A percentile compares a stretch with the other conserved stretches of the same genome.
Conservation (phyloP, 345 rosid genomes). For the Barbarea vulgaris region DNA sequence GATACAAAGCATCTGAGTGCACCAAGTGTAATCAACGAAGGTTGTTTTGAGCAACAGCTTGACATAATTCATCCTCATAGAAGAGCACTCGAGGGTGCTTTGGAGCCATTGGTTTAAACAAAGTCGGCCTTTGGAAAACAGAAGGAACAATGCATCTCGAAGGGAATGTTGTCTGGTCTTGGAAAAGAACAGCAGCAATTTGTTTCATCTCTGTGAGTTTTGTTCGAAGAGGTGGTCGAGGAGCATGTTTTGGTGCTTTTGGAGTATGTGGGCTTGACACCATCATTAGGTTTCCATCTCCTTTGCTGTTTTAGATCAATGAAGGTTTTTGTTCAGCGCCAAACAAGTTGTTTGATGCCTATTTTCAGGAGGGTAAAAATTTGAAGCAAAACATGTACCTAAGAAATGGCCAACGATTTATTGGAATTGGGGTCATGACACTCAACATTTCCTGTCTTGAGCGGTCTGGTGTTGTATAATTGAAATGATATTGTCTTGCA, state of each 20-base stretch:
- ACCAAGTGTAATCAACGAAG: slow-evolving; percentile 53
- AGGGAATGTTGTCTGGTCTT: slow-evolving; percentile 68
- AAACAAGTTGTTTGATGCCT: slow-evolving; percentile 40
- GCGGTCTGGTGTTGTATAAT: slow-evolving; percentile 92
- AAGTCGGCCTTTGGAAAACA: slow-evolving; percentile 66
- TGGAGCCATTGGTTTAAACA: slow-evolving; percentile 56
- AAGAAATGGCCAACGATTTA: slow-evolving; percentile 82
- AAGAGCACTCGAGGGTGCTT: slow-evolving; percentile 64
- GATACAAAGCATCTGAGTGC: not conserved
- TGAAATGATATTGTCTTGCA: slow-evolving; percentile 84
- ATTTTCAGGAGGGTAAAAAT: not conserved
- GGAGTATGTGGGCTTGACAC: slow-evolving; percentile 73
- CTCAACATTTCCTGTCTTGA: slow-evolving; percentile 82
- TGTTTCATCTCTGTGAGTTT: slow-evolving; percentile 79
- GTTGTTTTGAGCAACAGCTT: slow-evolving; percentile 93
- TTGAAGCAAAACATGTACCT: slow-evolving; percentile 44
- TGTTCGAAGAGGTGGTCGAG: slow-evolving; percentile 76
- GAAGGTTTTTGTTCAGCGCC: not conserved
- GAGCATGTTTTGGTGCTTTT: slow-evolving; percentile 93
- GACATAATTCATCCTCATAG: slow-evolving; percentile 94
- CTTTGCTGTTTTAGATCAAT: slow-evolving; percentile 53
- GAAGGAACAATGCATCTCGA: slow-evolving; percentile 81
- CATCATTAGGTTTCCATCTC: slow-evolving; percentile 54
- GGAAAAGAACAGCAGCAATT: slow-evolving; percentile 90
- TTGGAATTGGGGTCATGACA: slow-evolving; percentile 73